Evolutionary conservation across 78 protist species (phyloP).

Genomic region (Carpediemonas membranifera): DNA sequence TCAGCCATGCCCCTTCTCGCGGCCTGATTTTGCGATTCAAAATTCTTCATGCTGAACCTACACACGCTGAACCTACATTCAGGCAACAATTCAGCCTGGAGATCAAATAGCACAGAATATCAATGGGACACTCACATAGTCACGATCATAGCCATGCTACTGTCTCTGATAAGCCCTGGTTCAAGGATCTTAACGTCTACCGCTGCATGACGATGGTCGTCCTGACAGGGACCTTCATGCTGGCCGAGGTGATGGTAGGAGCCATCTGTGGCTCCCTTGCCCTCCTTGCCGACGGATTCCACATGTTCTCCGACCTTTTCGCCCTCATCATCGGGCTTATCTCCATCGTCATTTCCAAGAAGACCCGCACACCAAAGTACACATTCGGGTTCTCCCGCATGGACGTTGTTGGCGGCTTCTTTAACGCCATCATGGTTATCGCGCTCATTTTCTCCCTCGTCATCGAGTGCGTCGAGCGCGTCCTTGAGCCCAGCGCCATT

Average conservation of each 20-base stretch:
- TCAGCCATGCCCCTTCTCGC: too few relatives aligned
- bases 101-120: too few relatives aligned
- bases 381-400: constrained; percentile 70
- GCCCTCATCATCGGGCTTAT: constrained; percentile 47
- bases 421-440: constrained; percentile 63
- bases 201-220: too few relatives aligned
- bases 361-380: constrained; percentile 21
- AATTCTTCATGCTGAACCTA: too few relatives aligned
- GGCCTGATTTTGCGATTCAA: too few relatives aligned
- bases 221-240: constrained; percentile 23
- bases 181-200: too few relatives aligned
- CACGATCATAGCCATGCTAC: too few relatives aligned
- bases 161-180: too few relatives aligned
- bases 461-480: constrained; percentile 50
- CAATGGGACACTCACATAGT: too few relatives aligned
- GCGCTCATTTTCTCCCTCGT: constrained; percentile 52
- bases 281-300: constrained; percentile 77
- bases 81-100: too few relatives aligned
- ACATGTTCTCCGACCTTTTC: constrained; percentile 61
- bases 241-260: constrained; percentile 40
- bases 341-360: neutral
- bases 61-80: too few relatives aligned
- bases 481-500: constrained; percentile 18
- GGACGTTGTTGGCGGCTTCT: constrained; percentile 70
- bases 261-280: constrained; percentile 24